phyloP scores from a whole-genome alignment of 108 stramenopile genomes.

The Epithemia pelagica region DNA sequence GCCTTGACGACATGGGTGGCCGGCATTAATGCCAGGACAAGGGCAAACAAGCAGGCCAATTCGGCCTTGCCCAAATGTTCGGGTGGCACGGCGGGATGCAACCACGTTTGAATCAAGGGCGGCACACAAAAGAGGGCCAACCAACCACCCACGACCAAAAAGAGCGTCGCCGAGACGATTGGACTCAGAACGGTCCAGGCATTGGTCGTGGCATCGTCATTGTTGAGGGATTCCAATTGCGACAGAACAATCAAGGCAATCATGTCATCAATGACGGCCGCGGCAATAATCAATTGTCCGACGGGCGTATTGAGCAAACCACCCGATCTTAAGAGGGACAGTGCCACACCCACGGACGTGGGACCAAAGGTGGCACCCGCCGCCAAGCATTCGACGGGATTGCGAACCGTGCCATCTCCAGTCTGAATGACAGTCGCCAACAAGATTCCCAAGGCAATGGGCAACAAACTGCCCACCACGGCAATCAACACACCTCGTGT shows the following conservation, averaged over 20 bases:
- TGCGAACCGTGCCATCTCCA: constrained; percentile 11
- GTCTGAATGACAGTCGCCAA: constrained; percentile 39
- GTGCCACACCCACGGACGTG: constrained; percentile 71
- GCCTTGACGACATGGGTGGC: constrained; percentile 49
- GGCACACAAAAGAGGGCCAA: constrained; percentile 55
- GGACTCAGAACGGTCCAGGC: constrained; percentile 50
- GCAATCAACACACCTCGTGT: constrained; percentile 65
- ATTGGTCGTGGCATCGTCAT: constrained; percentile 32
- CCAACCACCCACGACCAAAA: constrained; percentile 64
- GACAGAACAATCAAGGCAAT: constrained; percentile 74
- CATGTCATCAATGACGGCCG: constrained; percentile 82
- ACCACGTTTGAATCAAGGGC: constrained; percentile 27
- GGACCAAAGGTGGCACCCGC: constrained; percentile 74
- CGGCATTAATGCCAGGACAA: constrained; percentile 53
- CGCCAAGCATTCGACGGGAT: constrained; percentile 50
- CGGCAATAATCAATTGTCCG: constrained; percentile 78
- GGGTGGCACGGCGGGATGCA: constrained; percentile 20
- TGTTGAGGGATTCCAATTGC: constrained; percentile 44
- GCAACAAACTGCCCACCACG: constrained; percentile 64
- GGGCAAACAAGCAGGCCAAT: constrained; percentile 43
- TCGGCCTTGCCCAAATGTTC: constrained; percentile 42
- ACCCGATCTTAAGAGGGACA: constrained; percentile 61
- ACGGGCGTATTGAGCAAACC: constrained; percentile 73
- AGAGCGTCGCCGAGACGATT: constrained; percentile 55
- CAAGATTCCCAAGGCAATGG: constrained; percentile 60